These are phyloP conservation scores for Apophysomyces variabilis DNA, from an alignment of 371 early-diverging fungal species.

Conservation along the genomic window DNA sequence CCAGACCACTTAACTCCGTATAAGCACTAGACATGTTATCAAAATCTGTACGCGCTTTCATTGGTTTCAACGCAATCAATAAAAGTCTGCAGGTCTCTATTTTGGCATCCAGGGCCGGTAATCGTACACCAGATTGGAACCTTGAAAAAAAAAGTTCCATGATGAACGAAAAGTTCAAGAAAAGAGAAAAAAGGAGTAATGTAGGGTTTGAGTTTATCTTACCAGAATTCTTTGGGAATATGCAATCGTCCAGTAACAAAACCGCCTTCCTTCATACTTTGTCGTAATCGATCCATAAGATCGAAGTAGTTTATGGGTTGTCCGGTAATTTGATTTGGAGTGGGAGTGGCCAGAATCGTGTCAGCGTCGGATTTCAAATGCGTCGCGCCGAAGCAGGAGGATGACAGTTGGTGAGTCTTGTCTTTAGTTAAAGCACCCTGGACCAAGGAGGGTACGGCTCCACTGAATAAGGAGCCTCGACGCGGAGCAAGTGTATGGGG, in stretches of 20 bases:
- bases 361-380: slow-evolving; percentile 2
- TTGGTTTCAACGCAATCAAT: slow-evolving; percentile 22
- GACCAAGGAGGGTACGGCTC: slow-evolving; percentile 7
- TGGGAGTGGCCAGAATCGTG: neutral
- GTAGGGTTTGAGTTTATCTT: neutral
- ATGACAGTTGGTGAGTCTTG: neutral
- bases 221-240: slow-evolving; percentile 43
- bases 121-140: slow-evolving; percentile 35
- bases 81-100: slow-evolving; percentile 30
- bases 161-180: neutral
- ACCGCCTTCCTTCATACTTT: slow-evolving; percentile 37
- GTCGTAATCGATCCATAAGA: slow-evolving; percentile 23
- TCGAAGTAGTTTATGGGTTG: neutral
- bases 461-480: slow-evolving; percentile 2
- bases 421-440: slow-evolving; percentile 8
- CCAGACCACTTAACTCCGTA: slow-evolving; percentile 19
- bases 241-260: slow-evolving; percentile 31
- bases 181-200: too few relatives aligned
- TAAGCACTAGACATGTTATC: slow-evolving; percentile 5
- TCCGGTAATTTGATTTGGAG: neutral
- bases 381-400: neutral
- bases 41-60: slow-evolving; percentile 20
- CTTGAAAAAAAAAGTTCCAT: slow-evolving; percentile 8
- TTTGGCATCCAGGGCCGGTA: slow-evolving; percentile 35
- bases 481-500: slow-evolving; percentile 8